These are phyloP conservation scores for Pyricularia pennisetigena DNA, from an alignment of 2,329 filamentous ascomycete species.

Conservation along the genomic window DNA sequence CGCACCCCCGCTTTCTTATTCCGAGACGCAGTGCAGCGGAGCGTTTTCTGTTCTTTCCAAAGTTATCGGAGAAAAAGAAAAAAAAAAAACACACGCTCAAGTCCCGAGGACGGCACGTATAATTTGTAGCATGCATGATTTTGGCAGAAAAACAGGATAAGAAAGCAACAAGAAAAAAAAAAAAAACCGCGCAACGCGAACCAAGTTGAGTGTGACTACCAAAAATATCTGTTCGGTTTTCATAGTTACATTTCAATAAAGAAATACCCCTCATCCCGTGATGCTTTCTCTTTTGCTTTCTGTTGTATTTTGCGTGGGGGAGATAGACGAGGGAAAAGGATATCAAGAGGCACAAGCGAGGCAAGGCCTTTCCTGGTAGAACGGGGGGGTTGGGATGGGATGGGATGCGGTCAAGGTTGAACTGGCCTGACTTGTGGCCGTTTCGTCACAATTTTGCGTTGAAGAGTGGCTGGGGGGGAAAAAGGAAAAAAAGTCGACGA, in stretches of 20 bases:
- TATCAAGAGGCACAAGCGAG: neutral
- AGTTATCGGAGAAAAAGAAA: neutral
- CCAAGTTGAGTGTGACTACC: neutral
- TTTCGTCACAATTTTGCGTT: neutral
- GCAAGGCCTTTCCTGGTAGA: neutral
- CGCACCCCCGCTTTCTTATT: neutral
- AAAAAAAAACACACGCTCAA: neutral
- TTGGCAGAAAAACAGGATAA: neutral
- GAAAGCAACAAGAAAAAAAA: too few species aligned
- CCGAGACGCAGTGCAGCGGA: neutral
- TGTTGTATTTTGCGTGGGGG: neutral
- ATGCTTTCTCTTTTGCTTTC: neutral
- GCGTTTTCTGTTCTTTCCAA: too few species aligned
- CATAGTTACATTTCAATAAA: too few species aligned
- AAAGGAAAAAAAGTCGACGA: neutral
- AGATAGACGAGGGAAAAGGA: neutral
- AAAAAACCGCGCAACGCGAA: neutral
- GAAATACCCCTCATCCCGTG: neutral
- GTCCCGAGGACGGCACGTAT: neutral
- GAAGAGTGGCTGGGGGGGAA: neutral
- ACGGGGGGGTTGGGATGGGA: neutral
- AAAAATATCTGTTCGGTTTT: too few species aligned
- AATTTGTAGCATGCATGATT: neutral
- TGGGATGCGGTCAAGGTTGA: neutral
- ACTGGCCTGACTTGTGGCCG: neutral